phyloP scores from a whole-genome alignment of 768 basidiomycete genomes.

The Macrolepiota fuliginosa region DNA sequence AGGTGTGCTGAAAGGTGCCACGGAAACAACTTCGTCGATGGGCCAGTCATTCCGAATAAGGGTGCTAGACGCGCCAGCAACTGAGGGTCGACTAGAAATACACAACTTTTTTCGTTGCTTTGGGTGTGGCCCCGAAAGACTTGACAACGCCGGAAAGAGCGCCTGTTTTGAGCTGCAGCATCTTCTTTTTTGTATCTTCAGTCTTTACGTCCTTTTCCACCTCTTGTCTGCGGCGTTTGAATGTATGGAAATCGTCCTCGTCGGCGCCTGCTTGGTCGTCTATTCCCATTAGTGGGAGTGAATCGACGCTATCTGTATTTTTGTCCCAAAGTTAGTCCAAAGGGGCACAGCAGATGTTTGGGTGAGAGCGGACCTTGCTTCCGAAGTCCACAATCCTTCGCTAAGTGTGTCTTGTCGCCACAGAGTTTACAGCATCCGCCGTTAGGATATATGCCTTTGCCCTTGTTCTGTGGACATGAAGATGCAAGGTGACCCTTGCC shows the following conservation, averaged over 20 bases:
- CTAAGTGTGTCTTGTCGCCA: slow-evolving; percentile 80
- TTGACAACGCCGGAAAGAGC: neutral
- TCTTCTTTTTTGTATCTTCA: slow-evolving; percentile 39
- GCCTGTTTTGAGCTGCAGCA: neutral
- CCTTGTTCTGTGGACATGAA: slow-evolving; percentile 75
- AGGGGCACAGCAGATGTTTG: neutral
- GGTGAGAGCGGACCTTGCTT: slow-evolving; percentile 44
- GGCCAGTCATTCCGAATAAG: too few relatives aligned
- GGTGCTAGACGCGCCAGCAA: too few relatives aligned
- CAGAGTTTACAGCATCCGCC: slow-evolving; percentile 92
- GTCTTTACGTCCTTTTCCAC: slow-evolving; percentile 59
- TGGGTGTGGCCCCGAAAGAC: neutral
- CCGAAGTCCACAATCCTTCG: slow-evolving; percentile 74
- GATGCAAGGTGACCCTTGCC: slow-evolving; percentile 84
- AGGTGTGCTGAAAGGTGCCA: too few relatives aligned
- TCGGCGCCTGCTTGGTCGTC: slow-evolving; percentile 73
- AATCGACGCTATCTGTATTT: slow-evolving; percentile 32
- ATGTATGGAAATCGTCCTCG: slow-evolving; percentile 90
- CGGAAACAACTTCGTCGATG: too few relatives aligned
- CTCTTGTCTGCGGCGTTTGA: slow-evolving; percentile 63
- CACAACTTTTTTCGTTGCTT: slow-evolving; percentile 4
- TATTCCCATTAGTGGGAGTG: slow-evolving; percentile 37
- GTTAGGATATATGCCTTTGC: slow-evolving; percentile 84
- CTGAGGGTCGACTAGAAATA: neutral
- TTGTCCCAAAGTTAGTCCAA: neutral